Evolutionary conservation across 345 rosid genomes (phyloP).

Genomic region (Populus tremula): DNA sequence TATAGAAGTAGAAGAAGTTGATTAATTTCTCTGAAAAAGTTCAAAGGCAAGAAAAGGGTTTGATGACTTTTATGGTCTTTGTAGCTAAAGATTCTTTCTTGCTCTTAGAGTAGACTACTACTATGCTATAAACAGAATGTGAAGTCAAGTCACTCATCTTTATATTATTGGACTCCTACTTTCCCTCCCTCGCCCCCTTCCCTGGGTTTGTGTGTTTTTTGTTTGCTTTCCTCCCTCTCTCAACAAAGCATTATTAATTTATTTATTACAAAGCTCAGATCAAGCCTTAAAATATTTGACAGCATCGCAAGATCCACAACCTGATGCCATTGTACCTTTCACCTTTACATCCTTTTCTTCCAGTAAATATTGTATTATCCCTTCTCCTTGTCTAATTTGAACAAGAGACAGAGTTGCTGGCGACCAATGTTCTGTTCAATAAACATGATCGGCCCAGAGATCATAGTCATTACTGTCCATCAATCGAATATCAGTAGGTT

Average conservation of each 20-base stretch:
- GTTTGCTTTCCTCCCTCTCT: not conserved
- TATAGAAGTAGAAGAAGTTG: not conserved
- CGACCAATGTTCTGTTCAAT: no score
- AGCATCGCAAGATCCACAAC: constrained; percentile 22
- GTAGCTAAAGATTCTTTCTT: constrained; percentile 31
- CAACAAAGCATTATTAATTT: not conserved
- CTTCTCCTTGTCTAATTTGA: not conserved
- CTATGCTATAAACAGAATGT: constrained; percentile 7
- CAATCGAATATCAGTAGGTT: no score
- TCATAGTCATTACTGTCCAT: no score
- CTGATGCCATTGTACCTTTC: constrained; percentile 17
- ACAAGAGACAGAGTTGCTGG: no score
- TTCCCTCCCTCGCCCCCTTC: not conserved
- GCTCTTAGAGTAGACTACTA: constrained; percentile 8
- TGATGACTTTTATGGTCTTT: constrained; percentile 15
- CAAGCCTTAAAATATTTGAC: not conserved
- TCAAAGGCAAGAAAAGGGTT: constrained; percentile 8
- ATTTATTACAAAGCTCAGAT: constrained; percentile 1
- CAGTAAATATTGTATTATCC: constrained; percentile 11
- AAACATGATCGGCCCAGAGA: no score
- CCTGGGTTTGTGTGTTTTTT: constrained; percentile 5
- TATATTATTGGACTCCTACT: not conserved
- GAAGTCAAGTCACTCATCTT: constrained; percentile 18
- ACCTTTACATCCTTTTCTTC: constrained; percentile 12
- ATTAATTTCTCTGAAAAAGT: constrained; percentile 6